These are phyloP conservation scores for Aspergillus egyptiacus DNA, from an alignment of 495 filamentous ascomycete species.

Conservation along the genomic window DNA sequence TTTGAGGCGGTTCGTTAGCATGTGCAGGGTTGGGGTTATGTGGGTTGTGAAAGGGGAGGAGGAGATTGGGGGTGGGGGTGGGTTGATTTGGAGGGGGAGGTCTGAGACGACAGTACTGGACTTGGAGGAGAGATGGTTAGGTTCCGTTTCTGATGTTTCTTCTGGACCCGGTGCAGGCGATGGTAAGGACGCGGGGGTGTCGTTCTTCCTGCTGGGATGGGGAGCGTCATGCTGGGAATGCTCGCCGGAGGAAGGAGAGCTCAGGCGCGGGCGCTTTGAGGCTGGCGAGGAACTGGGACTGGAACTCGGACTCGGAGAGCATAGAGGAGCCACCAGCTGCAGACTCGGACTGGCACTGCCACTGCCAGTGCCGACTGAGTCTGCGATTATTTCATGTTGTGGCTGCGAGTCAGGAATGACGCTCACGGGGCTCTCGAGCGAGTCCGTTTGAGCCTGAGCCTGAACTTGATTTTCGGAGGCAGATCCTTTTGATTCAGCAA, in stretches of 20 bases:
- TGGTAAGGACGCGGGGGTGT: not conserved
- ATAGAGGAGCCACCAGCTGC: conserved; percentile 1
- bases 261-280: conserved; percentile 23
- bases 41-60: conserved; percentile 37
- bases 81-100: conserved; percentile 30
- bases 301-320: not conserved
- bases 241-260: conserved; percentile 9
- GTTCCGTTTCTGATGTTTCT: not conserved
- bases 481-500: too few species aligned
- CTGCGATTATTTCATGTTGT: conserved; percentile 9
- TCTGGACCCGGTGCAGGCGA: not conserved
- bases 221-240: not conserved
- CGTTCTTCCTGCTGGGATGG: not conserved
- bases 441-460: conserved; percentile 19
- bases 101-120: not conserved
- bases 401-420: conserved; percentile 44
- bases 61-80: conserved; percentile 40
- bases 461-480: too few species aligned
- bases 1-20: conserved; percentile 47
- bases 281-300: conserved; percentile 7
- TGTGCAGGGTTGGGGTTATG: conserved; percentile 50
- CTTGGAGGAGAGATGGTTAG: not conserved
- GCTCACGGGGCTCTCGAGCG: conserved; percentile 40
- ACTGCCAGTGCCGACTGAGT: not conserved
- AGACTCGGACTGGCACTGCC: conserved; percentile 7